These are phyloP conservation scores for Tuber microsphaerosporum DNA, from an alignment of 495 filamentous ascomycete genomes.

Conservation along the genomic window DNA sequence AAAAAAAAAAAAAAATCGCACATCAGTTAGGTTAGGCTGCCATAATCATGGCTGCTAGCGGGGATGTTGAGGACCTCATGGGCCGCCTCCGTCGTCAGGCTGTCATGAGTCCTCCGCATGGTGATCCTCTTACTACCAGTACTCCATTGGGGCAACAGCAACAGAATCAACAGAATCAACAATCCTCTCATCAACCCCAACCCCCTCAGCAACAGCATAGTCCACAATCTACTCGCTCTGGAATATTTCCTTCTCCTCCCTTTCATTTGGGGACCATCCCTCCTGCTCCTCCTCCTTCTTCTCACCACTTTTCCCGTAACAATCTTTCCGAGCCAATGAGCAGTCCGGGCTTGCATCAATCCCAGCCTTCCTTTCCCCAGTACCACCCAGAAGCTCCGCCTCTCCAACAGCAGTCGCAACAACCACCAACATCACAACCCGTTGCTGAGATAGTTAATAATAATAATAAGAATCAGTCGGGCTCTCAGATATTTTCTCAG, in stretches of 20 bases:
- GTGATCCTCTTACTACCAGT: conserved; percentile 13
- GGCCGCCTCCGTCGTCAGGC: conserved; percentile 38
- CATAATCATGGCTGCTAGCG: conserved; percentile 26
- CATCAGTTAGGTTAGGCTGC: not conserved
- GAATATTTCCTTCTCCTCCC: conserved; percentile 32
- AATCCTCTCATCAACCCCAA: conserved; percentile 22
- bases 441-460: conserved; percentile 6
- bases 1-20: not conserved
- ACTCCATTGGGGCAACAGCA: conserved; percentile 26
- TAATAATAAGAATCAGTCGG: conserved; percentile 26
- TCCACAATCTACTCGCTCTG: conserved; percentile 10
- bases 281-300: conserved; percentile 41
- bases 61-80: conserved; percentile 35
- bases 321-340: conserved; percentile 11
- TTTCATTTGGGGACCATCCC: conserved; percentile 39
- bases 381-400: conserved; percentile 16
- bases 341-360: conserved; percentile 25
- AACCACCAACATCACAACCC: conserved; percentile 25
- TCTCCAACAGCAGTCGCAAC: conserved; percentile 17
- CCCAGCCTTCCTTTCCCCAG: conserved; percentile 27
- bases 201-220: conserved; percentile 28
- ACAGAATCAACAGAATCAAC: conserved; percentile 21
- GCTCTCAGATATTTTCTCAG: conserved; percentile 30
- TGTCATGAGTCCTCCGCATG: conserved; percentile 36
- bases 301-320: conserved; percentile 33